These are phyloP conservation scores for Claviceps fusiformis DNA, from an alignment of 2,329 filamentous ascomycete species.

Conservation along the genomic window DNA sequence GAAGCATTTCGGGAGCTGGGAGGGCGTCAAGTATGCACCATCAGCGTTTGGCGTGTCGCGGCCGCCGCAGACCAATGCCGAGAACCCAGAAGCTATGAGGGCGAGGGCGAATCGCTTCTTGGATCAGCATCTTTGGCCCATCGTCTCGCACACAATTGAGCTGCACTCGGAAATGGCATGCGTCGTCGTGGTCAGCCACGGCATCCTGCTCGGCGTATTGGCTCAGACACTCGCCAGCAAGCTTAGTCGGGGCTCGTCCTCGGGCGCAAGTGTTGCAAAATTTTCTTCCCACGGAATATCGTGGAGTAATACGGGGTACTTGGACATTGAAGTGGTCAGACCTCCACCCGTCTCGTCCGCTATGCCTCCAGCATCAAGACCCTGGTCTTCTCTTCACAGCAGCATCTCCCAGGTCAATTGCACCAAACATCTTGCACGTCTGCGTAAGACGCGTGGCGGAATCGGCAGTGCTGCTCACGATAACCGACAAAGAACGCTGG, in stretches of 20 bases:
- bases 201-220: conserved; percentile 61
- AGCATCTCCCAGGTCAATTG: conserved; percentile 40
- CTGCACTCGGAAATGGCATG: conserved; percentile 20
- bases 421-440: conserved; percentile 53
- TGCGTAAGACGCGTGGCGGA: conserved; percentile 70
- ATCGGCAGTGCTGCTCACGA: conserved; percentile 71
- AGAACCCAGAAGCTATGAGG: conserved; percentile 55
- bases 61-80: conserved; percentile 35
- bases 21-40: conserved; percentile 45
- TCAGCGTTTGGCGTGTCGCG: conserved; percentile 11
- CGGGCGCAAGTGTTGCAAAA: neutral
- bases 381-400: conserved; percentile 10
- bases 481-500: conserved; percentile 59
- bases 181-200: conserved; percentile 61
- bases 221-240: conserved; percentile 48
- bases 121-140: conserved; percentile 44
- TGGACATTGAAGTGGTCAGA: conserved; percentile 19
- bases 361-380: conserved; percentile 9
- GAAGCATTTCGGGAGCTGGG: conserved; percentile 59
- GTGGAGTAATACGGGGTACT: conserved; percentile 42
- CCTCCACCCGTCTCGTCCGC: neutral
- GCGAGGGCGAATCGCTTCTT: conserved; percentile 53
- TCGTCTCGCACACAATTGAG: conserved; percentile 16
- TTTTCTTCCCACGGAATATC: conserved; percentile 6
- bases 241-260: conserved; percentile 20